Evolutionary conservation across 2,329 filamentous ascomycete species (phyloP), one percentile per base, ranked within the genome.

Genomic region (Didymella arachidicola): DNA sequence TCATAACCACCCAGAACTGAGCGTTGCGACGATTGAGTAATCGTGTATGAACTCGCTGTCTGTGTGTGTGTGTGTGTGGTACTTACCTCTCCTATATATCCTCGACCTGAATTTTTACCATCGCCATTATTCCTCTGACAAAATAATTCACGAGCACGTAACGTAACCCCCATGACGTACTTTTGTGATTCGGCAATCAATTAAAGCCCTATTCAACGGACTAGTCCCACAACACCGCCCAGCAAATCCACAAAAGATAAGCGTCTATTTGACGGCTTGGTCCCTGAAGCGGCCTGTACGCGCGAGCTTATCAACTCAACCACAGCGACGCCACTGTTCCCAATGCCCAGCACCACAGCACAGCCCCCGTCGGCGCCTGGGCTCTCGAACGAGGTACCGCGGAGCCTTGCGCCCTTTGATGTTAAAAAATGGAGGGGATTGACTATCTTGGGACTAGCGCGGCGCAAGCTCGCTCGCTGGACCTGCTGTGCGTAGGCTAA

Each of bases 171-270:
- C 19, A 49, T 59, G 56, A 59, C 56, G 45, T 50, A 49, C 53
- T 59, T 41, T 26, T 44, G 8, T 59, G 53, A 50, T 27, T 50
- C 42, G 12, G 39, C 56, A 53, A 53, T 58, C 55, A 43, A 19
- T 25, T 2, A 42, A 18, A 6, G 22, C 41, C 4, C 5, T 26
- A 25, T 26, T 26, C 22, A 11, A 53, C 41, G 45, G 56, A 47
- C 39, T 26, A 26, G 56, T 59, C 56, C 56, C 56, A 53, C 56
- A 27, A 36, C 22, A 27, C 32, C 46, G 18, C 18, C 18, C 18
- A 26, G 22, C 16, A 57, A 57, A 53, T 59, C 56, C 56, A 59
- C 56, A 53, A 59, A 59, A 59, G 56, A 59, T 59, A 59, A 50
- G 56, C 56, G 56, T 59, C 39, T 59, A 59, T 43, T 49, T 34